Conservation (phyloP, 192 early-diverging fungal genomes). For the Backusella macrospora region DNA sequence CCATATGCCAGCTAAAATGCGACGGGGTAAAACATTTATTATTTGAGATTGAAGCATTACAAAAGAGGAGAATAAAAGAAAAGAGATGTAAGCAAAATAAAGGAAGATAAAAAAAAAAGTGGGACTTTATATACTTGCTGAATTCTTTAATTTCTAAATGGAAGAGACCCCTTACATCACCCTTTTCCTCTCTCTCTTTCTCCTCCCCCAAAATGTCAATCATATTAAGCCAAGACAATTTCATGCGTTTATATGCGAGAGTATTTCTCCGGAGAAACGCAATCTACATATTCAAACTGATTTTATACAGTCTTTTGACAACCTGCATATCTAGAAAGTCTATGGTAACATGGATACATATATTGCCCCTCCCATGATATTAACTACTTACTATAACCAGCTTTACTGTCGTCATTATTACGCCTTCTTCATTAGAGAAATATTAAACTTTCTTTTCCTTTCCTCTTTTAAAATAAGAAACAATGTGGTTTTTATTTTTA, state of each 20-base stretch:
- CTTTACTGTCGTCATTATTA: constrained; percentile 1
- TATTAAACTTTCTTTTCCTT: background rate
- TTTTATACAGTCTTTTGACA: constrained; percentile 21
- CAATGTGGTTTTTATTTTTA: constrained; percentile 25
- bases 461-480: background rate
- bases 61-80: constrained; percentile 19
- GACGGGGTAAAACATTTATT: constrained; percentile 28
- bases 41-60: constrained; percentile 34
- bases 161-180: constrained; percentile 16
- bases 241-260: constrained; percentile 11
- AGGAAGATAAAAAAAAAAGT: constrained; percentile 9
- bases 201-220: constrained; percentile 7
- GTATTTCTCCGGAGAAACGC: constrained; percentile 9
- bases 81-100: constrained; percentile 7
- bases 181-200: background rate
- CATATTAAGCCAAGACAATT: constrained; percentile 7
- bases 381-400: constrained; percentile 1
- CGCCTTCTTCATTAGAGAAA: background rate
- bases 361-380: constrained; percentile 11
- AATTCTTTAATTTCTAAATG: constrained; percentile 20
- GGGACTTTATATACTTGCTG: constrained; percentile 12
- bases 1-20: constrained; percentile 28
- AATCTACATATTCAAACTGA: constrained; percentile 16
- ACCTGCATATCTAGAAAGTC: constrained; percentile 22
- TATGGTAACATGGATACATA: background rate